Conservation (phyloP, 1,284 basidiomycete species). For the Rhodofomes roseus region DNA sequence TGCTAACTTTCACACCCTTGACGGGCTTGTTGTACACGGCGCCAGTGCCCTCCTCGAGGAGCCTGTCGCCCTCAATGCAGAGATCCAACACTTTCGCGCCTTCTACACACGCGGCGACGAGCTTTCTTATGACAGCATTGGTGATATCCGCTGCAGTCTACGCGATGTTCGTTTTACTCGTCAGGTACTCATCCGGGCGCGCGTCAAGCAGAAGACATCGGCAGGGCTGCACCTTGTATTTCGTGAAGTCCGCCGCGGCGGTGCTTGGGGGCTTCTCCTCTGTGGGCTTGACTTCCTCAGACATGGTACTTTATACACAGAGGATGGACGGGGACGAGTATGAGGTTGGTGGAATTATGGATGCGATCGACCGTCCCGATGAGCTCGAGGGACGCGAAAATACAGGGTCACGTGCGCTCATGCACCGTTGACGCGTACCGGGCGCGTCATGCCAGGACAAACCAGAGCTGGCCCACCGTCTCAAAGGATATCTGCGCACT, state of each 20-base stretch:
- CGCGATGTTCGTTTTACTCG: not conserved
- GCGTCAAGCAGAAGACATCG: slow-evolving; percentile 5
- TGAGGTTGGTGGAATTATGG: not conserved
- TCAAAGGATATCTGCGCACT: not conserved
- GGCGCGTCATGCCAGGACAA: not conserved
- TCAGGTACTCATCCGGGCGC: not conserved
- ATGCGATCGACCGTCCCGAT: slow-evolving; percentile 1
- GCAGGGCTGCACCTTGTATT: slow-evolving; percentile 68
- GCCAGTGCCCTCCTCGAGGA: slow-evolving; percentile 82
- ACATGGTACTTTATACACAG: slow-evolving; percentile 36
- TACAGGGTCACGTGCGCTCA: slow-evolving; percentile 15
- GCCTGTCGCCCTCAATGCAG: slow-evolving; percentile 89
- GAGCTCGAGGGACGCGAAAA: slow-evolving; percentile 13
- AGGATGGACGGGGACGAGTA: not conserved
- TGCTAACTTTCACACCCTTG: slow-evolving; percentile 83
- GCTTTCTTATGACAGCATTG: slow-evolving; percentile 81
- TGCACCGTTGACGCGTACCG: not conserved
- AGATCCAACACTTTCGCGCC: slow-evolving; percentile 90
- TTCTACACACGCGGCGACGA: slow-evolving; percentile 73
- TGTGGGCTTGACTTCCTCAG: slow-evolving; percentile 38
- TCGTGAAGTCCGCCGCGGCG: slow-evolving; percentile 72
- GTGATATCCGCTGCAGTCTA: slow-evolving; percentile 90
- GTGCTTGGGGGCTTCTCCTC: slow-evolving; percentile 36
- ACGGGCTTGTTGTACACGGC: slow-evolving; percentile 89
- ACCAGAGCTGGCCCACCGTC: not conserved